Evolutionary conservation across 2,329 filamentous ascomycete genomes (phyloP), one percentile per base, ranked within the genome.

Genomic region (Bipolaris sorokiniana): DNA sequence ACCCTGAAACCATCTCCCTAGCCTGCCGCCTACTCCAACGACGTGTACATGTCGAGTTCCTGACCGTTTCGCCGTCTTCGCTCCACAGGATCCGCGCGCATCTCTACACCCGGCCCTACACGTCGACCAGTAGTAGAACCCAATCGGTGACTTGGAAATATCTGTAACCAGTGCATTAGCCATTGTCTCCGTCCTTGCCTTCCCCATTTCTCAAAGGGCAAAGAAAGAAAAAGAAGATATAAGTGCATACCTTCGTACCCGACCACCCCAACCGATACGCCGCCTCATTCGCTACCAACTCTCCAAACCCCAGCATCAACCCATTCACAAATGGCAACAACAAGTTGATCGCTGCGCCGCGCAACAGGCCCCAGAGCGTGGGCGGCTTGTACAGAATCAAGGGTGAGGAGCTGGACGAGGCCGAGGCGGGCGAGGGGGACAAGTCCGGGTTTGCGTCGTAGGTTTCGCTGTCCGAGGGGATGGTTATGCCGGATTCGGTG

Each of bases 281-380:
- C 48, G 91, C 89, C 80, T 99, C 95, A 74, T 99, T 95, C 52
- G 95, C 95, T 77, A 99, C 94, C 49, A 99, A 80, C 80, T 99
- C 95, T 66, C 95, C 95, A 72, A 99, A 97, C 2, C 95, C 95
- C 71, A 99, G 80, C 95, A 99, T 99, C 82, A 99, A 86, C 45
- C 95, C 95, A 79, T 99, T 99, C 72, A 99, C 87, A 71, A 99
- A 99, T 0, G 95, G 95, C 18, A 99, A 80, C 1, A 99, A 71
- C n/a, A 99, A 82, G 76, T 99, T 99, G 79, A 99, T 99, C 5
- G 93, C 92, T 15, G 92, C 91, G 36, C 95, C 92, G 53, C 94
- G 87, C 52, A 97, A 65, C 61, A 99, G 77, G 9, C 90, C 88
- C 91, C 91, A 97, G 42, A 96, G 70, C 0, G 92, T 96, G 2